A percentile compares a stretch with the other conserved stretches of the same genome.
Evolutionary conservation across 805 yeast species (phyloP).

Genomic region (Candida sithepensis): DNA sequence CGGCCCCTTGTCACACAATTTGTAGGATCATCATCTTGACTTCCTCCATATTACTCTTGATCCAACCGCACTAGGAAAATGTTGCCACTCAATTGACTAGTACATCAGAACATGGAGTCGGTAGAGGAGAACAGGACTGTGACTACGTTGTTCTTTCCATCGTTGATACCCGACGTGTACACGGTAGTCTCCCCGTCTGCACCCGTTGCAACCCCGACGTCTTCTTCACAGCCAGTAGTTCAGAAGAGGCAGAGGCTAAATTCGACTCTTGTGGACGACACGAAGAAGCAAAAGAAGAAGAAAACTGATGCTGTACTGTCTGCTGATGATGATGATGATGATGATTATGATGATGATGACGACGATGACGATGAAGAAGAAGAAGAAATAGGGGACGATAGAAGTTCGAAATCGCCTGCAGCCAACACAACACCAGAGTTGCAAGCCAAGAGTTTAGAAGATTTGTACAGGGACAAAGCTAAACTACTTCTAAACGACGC

Average conservation of each 20-base stretch:
- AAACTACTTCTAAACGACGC: slow-evolving; percentile 3
- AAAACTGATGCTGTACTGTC: no score
- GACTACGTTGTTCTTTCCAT: background rate
- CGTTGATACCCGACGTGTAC: background rate
- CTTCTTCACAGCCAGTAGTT: background rate
- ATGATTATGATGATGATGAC: background rate
- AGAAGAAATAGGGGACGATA: no score
- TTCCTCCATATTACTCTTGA: no score
- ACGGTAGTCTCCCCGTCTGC: background rate
- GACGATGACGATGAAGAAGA: no score
- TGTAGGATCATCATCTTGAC: no score
- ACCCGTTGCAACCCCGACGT: background rate
- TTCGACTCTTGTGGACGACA: background rate
- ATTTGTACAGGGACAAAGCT: background rate
- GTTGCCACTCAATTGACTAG: no score
- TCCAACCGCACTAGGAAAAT: no score
- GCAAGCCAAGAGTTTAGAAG: background rate
- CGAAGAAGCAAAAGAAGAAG: background rate
- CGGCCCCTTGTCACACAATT: no score
- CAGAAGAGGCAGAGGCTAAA: background rate
- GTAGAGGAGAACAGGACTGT: no score
- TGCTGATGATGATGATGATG: background rate
- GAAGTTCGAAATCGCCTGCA: no score
- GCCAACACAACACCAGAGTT: background rate
- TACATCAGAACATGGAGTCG: no score